Base-by-base conservation (phyloP, 352 stramenopile genomes). In the Halophytophthora polymorphica region DNA sequence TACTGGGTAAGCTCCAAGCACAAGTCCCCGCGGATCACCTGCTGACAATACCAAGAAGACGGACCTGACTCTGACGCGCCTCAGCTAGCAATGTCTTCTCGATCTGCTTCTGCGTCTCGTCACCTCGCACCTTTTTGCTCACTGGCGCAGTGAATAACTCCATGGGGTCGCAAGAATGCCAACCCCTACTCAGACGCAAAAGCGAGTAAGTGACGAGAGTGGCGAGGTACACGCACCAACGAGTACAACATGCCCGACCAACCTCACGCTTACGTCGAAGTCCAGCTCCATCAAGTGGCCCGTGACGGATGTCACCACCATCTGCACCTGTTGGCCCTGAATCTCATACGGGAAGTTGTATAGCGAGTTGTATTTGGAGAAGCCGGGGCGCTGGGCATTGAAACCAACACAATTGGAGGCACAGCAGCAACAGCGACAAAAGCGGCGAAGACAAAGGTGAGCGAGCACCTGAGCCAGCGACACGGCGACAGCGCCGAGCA, bases 261-360 rank as follows among this genome's bases (percentile, higher is more conserved):
- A 96, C 45, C 83, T 66, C 44, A 90, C 71, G 37, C 64, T 79
- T 1, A 61, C 25, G 1, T 83, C 73, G 73, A 99, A 99, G 44
- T 99, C 96, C 35, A 98, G 64, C 54, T 97, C 86, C 73, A 99
- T 98, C 36, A 99, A 83, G 69, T 99, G 98, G 3, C 97, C 98
- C 2, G 86, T 93, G 18, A 99, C 96, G 8, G 96, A 99, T 2
- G 97, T 99, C 17, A 98, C 68, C 25, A 87, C 74, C 92, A 98
- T 98, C 25, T 93, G 64, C 31, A 96, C 86, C 41, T 71, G 56
- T 60, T 96, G 83, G 11, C 80, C 71, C 53, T 84, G 77, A 36
- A 95, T 83, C 50, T 93, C 62, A 58, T 92, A 91, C 49, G 81
- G 73, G 64, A 98, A 97, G 55, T 97, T 89, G 61, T 90, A 98